phyloP scores from a whole-genome alignment of 441 rosid species.

The Croton setiger region DNA sequence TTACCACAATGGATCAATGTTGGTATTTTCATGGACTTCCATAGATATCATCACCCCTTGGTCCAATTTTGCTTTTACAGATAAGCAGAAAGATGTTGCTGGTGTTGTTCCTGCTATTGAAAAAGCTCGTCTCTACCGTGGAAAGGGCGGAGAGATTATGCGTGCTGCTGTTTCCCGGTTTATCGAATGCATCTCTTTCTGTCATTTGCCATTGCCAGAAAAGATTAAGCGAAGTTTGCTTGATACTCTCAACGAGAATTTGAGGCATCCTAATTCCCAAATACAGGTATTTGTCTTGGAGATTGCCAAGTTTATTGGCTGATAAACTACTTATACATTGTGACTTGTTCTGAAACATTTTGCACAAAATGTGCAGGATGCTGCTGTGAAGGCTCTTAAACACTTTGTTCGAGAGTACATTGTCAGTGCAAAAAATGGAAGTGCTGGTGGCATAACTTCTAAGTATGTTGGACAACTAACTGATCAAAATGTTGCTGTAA shows the following conservation, averaged over 20 bases:
- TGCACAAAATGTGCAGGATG: conserved; percentile 45
- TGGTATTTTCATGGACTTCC: background rate
- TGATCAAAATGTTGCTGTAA: conserved; percentile 79
- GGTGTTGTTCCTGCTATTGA: conserved; percentile 85
- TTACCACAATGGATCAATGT: background rate
- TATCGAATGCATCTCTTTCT: conserved; percentile 71
- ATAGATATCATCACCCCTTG: background rate
- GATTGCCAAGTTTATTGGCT: conserved; percentile 17
- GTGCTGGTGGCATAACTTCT: conserved; percentile 40
- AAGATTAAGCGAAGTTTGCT: conserved; percentile 64
- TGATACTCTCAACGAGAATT: conserved; percentile 74
- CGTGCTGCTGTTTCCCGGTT: conserved; percentile 93
- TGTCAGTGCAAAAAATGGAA: conserved; percentile 34
- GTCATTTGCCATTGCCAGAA: conserved; percentile 56
- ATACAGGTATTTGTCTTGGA: conserved; percentile 65
- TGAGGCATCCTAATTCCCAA: conserved; percentile 92
- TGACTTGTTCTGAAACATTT: conserved; percentile 15
- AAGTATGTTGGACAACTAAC: conserved; percentile 63
- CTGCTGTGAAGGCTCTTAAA: conserved; percentile 76
- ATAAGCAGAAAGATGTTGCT: conserved; percentile 64
- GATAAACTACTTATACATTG: conserved; percentile 8
- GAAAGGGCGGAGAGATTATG: conserved; percentile 99
- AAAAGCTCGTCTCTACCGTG: conserved; percentile 95
- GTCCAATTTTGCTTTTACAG: conserved; percentile 36
- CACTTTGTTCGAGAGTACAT: conserved; percentile 62